These are phyloP conservation scores for Silene noctiflora DNA, from an alignment of 179 eudicot genomes.

Conservation along the genomic window DNA sequence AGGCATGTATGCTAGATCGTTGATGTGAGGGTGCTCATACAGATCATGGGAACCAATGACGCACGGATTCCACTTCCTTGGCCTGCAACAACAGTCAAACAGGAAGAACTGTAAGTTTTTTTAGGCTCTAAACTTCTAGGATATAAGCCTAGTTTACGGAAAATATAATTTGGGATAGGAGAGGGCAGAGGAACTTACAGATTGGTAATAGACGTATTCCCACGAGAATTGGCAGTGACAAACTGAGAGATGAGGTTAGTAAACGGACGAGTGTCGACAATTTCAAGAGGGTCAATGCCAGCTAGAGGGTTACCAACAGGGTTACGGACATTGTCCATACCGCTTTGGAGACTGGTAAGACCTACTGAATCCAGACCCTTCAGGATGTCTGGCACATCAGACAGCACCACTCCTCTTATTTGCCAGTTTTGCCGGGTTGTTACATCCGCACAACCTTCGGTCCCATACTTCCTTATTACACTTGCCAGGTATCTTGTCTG, in stretches of 20 bases:
- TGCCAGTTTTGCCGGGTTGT: conserved; percentile 99
- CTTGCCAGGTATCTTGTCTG: conserved; percentile 89
- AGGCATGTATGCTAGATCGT: conserved; percentile 96
- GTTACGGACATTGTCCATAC: conserved; percentile 97
- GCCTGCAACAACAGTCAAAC: conserved; percentile 41
- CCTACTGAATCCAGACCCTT: conserved; percentile 77
- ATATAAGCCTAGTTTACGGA: neutral
- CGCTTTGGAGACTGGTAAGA: conserved; percentile 88
- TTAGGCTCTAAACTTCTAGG: neutral
- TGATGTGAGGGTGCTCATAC: conserved; percentile 94
- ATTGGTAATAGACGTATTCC: conserved; percentile 66
- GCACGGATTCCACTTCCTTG: conserved; percentile 97
- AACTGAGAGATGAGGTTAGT: conserved; percentile 67
- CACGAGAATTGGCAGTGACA: conserved; percentile 75
- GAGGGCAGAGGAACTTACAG: conserved; percentile 44
- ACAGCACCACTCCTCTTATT: conserved; percentile 80
- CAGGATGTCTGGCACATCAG: conserved; percentile 83
- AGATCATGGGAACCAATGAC: conserved; percentile 94
- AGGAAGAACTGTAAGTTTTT: neutral
- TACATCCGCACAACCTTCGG: conserved; percentile 93
- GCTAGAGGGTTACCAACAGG: conserved; percentile 96
- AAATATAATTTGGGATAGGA: neutral
- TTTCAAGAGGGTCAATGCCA: conserved; percentile 86
- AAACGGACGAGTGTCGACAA: conserved; percentile 85
- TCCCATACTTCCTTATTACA: conserved; percentile 71